Base-by-base conservation (phyloP, 306 rosid species). In the Erythrophleum fordii region DNA sequence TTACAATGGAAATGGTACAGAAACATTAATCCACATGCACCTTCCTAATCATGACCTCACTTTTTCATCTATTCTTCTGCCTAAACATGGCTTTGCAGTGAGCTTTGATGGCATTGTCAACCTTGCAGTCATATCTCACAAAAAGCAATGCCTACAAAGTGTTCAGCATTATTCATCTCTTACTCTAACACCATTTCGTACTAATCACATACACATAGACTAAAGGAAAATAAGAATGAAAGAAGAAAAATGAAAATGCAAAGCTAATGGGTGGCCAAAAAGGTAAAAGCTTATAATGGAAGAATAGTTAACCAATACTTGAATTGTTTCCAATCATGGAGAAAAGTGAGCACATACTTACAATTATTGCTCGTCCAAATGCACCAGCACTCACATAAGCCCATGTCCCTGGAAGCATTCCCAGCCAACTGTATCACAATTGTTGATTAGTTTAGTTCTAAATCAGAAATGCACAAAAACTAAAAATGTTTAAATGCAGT, bases 331-430 rank as follows among this genome's bases (percentile, higher is more conserved):
- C 51, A 22, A 69, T 12, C 5, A 42, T 22, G 35, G 39, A 45
- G 60, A 46, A 70, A 72, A 61, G 37, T 22, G 76, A 59, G 29
- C 67, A 77, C 37, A 78, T 82, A 94, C 99, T 93, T 84, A 95
- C 98, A 80, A 95, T 88, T 72, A 95, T 88, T 28, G 98, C 99
- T 78, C 99, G 89, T 82, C 99, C 99, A 85, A 95, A 93, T 76
- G 99, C 99, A 72, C 99, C 99, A 11, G 99, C 99, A 83, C 99
- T 93, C 81, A 95, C 99, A 26, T 95, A 95, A 76, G 99, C 99
- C 99, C 99, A 95, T 76, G 99, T 81, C 84, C 99, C 99, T n/a
- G 99, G 99, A 87, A 95, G 99, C 99, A 95, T 95, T 79, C 99
- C 99, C 77, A 95, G 62, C 99, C 99, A 95, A 86, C 99, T 95